Base-by-base conservation (phyloP, 768 basidiomycete genomes). In the Tricholoma terreum region DNA sequence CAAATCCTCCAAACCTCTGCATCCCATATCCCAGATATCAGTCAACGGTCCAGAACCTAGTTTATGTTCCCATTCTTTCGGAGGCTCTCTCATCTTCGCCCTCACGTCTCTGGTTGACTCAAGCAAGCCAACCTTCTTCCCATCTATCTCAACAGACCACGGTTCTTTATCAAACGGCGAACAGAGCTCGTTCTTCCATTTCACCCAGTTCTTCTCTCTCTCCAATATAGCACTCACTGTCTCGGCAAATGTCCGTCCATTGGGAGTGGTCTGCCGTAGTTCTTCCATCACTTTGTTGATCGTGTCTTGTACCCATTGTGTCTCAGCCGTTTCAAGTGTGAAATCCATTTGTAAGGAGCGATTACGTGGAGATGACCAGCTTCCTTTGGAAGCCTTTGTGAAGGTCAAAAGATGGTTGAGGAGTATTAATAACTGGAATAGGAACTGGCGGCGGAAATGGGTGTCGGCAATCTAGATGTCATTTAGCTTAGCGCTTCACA, bases 361-460 rank as follows among this genome's bases (percentile, higher is more conserved):
- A 63, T 92, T 92, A 21, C 86, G 83, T 3, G 80, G 71, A 0
- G 82, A 79, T 8, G 77, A 71, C 84, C 87, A 89, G 30, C 74
- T 65, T 0, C 77, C 71, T 63, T 92, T 92, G 1, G 81, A 79
- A 2, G 79, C 59, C 61, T 87, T 86, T 0, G 90, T 92, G 67
- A 91, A 91, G 2, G 79, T 84, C 19, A 87, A 77, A 24, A 94
- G 79, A 67, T 92, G 88, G 50, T 84, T 79, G 40, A 92, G 78
- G n/a, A 91, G 77, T 40, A 91, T 88, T 17, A 91, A 76, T 3
- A 92, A 73, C 65, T 97, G 94, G 67, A 95, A 87, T 17, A 96
- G 79, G 71, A 94, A 85, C 72, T 96, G 94, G 14, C 92, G 85
- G n/a, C 94, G 89, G 77, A 97, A 97, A 64, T 90, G 84, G 0